Base-by-base conservation (phyloP, 768 basidiomycete species). In the Lactarius vividus region DNA sequence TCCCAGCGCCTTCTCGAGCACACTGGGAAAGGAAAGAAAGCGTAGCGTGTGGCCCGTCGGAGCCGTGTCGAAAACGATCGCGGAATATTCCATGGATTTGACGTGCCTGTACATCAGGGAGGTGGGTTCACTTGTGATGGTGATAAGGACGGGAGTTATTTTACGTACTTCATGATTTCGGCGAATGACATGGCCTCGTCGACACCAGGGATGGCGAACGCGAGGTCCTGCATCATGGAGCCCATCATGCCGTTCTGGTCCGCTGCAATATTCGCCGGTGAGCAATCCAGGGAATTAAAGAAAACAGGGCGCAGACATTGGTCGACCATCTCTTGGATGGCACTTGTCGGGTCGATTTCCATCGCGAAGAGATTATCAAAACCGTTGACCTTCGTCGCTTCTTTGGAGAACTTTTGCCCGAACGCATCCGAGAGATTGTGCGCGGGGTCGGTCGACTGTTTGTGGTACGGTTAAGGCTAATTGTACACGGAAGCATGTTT, bases 131-230 rank as follows among this genome's bases (percentile, higher is more conserved):
- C 26, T 55, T 26, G 16, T 33, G 63, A 15, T 26, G 56, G 13
- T 56, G 28, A 37, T 23, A 56, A 20, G 61, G 13, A 44, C 49
- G 18, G 53, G 26, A 18, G 7, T 6, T 9, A 79, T 7, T 13
- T 13, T 13, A 79, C 87, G 64, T 65, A 97, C 96, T 98, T 99
- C 97, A 98, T 99, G 76, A 99, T 97, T 77, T 99, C 97, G 0
- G 97, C 97, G 72, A 99, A 99, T 69, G 94, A 95, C 97, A 99
- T 98, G 4, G 97, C 97, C 78, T 99, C 97, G 73, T 99, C 97
- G 15, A 99, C 96, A 79, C 97, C 97, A 0, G 97, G 97, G 64
- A 99, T 98, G 2, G 97, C 95, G 73, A 99, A 99, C 0, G 97
- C 97, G 53, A 99, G 84, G 79, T 99, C 97, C 77, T 99, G 97